phyloP scores from a whole-genome alignment of 208 protist genomes.

The Crithidia brevicula region DNA sequence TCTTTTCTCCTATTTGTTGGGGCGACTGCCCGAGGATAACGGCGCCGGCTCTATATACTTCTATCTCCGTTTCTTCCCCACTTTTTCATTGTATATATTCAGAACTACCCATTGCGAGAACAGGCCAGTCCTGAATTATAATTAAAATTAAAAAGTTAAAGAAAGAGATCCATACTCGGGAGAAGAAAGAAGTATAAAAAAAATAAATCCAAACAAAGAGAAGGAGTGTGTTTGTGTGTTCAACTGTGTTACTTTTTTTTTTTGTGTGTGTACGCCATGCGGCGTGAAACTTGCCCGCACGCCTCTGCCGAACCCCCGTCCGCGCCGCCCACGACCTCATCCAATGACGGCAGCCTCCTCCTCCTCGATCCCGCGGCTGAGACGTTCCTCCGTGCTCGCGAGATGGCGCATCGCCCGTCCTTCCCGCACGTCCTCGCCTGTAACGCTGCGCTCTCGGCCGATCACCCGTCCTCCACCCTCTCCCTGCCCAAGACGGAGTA shows the following conservation, averaged over 20 bases:
- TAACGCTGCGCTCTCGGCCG: slow-evolving; percentile 2
- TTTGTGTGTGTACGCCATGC: too few relatives aligned
- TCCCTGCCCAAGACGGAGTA: slow-evolving; percentile 11
- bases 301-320: not conserved
- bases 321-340: not conserved
- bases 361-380: not conserved
- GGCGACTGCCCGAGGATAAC: too few relatives aligned
- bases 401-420: not conserved
- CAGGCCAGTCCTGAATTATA: too few relatives aligned
- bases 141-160: too few relatives aligned
- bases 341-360: not conserved
- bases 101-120: too few relatives aligned
- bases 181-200: not conserved
- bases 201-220: too few relatives aligned
- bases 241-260: too few relatives aligned
- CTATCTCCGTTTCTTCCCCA: slow-evolving; percentile 13
- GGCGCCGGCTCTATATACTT: too few relatives aligned
- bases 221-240: too few relatives aligned
- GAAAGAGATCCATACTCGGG: not conserved
- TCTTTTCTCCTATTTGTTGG: too few relatives aligned
- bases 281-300: not conserved
- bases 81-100: too few relatives aligned
- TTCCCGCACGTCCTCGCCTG: not conserved
- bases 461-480: slow-evolving; percentile 8
- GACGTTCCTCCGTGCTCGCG: not conserved